Evolutionary conservation across 805 yeast genomes (phyloP).

Genomic region (Cyberlindnera galapagoensis): DNA sequence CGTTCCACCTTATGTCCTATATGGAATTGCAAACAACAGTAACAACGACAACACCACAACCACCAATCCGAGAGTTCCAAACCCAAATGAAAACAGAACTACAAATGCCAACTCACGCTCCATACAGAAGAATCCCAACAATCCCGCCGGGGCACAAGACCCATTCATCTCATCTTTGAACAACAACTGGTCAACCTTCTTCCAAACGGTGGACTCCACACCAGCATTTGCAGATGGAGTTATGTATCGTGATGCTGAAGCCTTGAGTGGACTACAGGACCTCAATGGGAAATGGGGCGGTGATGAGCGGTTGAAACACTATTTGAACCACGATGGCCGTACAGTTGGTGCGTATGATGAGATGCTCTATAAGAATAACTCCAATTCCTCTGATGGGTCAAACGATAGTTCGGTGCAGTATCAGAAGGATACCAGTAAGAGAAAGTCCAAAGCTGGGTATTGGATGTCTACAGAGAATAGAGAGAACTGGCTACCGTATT

Average conservation of each 20-base stretch:
- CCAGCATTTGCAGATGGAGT: conserved; percentile 27
- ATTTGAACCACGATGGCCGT: conserved; percentile 33
- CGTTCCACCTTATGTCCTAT: conserved; percentile 62
- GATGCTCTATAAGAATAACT: neutral
- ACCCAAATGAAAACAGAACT: neutral
- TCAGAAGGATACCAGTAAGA: conserved; percentile 29
- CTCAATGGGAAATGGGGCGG: conserved; percentile 66
- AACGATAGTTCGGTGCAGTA: conserved; percentile 11
- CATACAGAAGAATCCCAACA: conserved; percentile 6
- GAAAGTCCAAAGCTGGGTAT: conserved; percentile 53
- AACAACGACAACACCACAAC: too few relatives aligned
- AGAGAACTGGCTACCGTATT: conserved; percentile 55
- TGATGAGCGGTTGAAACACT: conserved; percentile 49
- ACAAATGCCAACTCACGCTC: too few relatives aligned
- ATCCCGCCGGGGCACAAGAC: conserved; percentile 14
- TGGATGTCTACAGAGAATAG: conserved; percentile 63
- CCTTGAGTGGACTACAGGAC: conserved; percentile 29
- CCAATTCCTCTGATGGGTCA: conserved; percentile 3
- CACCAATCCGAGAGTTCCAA: neutral
- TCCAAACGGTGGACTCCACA: conserved; percentile 41
- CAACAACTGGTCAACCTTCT: conserved; percentile 45
- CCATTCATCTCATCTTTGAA: conserved; percentile 32
- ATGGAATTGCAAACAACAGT: conserved; percentile 37
- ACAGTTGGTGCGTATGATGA: conserved; percentile 2
- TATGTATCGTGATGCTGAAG: conserved; percentile 17